Evolutionary conservation across 2,329 filamentous ascomycete genomes (phyloP), one percentile per base, ranked within the genome.

Genomic region (Nothopassalora personata): DNA sequence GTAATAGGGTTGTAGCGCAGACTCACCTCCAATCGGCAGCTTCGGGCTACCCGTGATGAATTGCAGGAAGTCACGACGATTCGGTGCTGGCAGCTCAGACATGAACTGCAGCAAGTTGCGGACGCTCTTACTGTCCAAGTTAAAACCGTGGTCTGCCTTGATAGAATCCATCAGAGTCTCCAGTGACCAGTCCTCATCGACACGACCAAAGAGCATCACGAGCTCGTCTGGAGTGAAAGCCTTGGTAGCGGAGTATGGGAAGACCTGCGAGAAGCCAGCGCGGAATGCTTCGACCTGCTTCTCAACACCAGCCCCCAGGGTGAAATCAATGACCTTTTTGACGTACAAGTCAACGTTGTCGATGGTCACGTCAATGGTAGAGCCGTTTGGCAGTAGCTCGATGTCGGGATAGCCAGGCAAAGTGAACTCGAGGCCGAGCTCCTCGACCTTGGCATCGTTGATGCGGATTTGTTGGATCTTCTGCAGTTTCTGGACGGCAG

Each of bases 1-100:
- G 30, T 27, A 57, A 67, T 60, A 47, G 36, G n/a, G 51, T 18
- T 27, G 13, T 5, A 13, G 56, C 33, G 13, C 27, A 33, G 48
- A 80, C 86, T 71, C 83, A 96, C 93, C 94, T 80, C 94, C 94
- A 72, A 99, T 99, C 0, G 94, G 94, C 65, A 99, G 86, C 77
- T 97, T 97, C 57, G 94, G 94, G 73, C 94, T 99, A 66, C 94
- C 94, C 57, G 94, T 97, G 31, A 96, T 94, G 74, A 99, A 99
- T 71, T 99, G 94, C 66, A 99, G 79, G 77, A 99, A 99, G 70
- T 97, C 91, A 47, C 94, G 88, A 60, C 92, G 89, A 72, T 95
- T 85, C 48, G 85, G 75, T 1, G 82, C 76, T 7, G 83, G 83
- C 56, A 97, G 82, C 71, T 95, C 89, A 72, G 91, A 97, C 94